Conservation (phyloP, 75 land plant species). For the Selaginella moellendorffii region DNA sequence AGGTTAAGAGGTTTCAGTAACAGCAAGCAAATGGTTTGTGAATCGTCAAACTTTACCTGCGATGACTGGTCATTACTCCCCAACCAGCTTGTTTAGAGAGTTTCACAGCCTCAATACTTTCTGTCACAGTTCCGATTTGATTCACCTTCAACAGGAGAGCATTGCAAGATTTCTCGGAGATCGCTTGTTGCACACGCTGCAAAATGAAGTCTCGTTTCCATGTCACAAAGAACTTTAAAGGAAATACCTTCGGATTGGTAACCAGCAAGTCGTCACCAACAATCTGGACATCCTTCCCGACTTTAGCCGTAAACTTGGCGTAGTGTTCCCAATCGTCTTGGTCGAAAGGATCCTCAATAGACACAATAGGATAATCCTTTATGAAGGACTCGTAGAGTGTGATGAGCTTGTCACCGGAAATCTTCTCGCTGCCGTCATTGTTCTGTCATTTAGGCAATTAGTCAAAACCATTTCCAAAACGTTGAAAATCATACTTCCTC, state of each 20-base stretch:
- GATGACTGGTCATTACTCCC: constrained; percentile 99
- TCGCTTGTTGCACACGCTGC: constrained; percentile 88
- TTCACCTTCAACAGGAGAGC: constrained; percentile 98
- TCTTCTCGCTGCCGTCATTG: constrained; percentile 85
- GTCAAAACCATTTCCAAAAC: too few relatives aligned
- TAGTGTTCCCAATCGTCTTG: constrained; percentile 98
- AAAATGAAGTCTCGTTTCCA: neutral
- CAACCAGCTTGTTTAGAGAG: constrained; percentile 95
- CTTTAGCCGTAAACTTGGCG: constrained; percentile 48
- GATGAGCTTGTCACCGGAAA: constrained; percentile 69
- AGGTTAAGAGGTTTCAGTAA: neutral
- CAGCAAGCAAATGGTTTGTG: neutral
- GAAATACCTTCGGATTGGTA: constrained; percentile 81
- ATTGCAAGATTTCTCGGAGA: constrained; percentile 78
- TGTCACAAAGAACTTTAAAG: neutral
- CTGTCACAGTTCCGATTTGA: constrained; percentile 94
- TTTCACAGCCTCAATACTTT: constrained; percentile 96
- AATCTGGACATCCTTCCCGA: constrained; percentile 78
- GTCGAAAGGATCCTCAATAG: constrained; percentile 97
- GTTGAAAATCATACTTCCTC: constrained; percentile 72
- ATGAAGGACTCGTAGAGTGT: constrained; percentile 82
- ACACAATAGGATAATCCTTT: constrained; percentile 75
- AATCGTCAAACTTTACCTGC: constrained; percentile 35
- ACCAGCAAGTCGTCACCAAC: constrained; percentile 97
- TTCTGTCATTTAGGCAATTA: constrained; percentile 26